Conservation (phyloP, 495 filamentous ascomycete genomes). For the Oleoguttula mirabilis region DNA sequence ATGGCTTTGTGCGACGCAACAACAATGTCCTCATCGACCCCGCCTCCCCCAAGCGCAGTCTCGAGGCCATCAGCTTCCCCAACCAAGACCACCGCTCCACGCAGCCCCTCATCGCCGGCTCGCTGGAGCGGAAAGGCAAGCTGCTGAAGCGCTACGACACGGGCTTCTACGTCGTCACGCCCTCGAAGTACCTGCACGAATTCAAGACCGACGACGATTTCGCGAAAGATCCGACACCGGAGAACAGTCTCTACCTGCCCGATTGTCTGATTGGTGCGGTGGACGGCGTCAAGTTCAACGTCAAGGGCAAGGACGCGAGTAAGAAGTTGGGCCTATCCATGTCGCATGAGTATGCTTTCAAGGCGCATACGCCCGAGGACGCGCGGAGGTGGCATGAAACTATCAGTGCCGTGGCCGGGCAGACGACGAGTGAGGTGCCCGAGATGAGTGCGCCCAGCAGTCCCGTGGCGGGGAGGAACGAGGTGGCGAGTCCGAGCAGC, state of each 20-base stretch:
- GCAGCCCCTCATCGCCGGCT: slow-evolving; percentile 71
- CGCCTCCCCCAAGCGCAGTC: slow-evolving; percentile 52
- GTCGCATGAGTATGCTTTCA: slow-evolving; percentile 53
- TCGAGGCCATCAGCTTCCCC: slow-evolving; percentile 65
- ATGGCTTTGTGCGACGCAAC: slow-evolving; percentile 61
- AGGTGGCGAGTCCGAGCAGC: background rate
- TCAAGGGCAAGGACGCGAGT: slow-evolving; percentile 84
- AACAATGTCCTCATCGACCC: slow-evolving; percentile 67
- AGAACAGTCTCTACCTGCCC: slow-evolving; percentile 81
- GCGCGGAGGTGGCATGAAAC: slow-evolving; percentile 74
- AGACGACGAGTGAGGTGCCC: slow-evolving; percentile 23
- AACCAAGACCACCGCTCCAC: slow-evolving; percentile 78
- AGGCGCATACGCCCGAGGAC: slow-evolving; percentile 60
- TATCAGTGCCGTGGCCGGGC: slow-evolving; percentile 36
- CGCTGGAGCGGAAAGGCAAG: slow-evolving; percentile 65
- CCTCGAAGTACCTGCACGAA: slow-evolving; percentile 77
- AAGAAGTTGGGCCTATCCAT: slow-evolving; percentile 51
- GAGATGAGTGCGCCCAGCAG: slow-evolving; percentile 20
- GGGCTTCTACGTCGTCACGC: slow-evolving; percentile 81
- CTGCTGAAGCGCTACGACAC: slow-evolving; percentile 61
- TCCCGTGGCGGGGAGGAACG: slow-evolving; percentile 2
- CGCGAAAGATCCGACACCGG: slow-evolving; percentile 66
- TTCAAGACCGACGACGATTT: slow-evolving; percentile 89
- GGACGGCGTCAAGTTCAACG: slow-evolving; percentile 70
- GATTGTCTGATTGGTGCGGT: slow-evolving; percentile 72